Conservation (phyloP, 768 basidiomycete species). For the Dioszegia aurantiaca region DNA sequence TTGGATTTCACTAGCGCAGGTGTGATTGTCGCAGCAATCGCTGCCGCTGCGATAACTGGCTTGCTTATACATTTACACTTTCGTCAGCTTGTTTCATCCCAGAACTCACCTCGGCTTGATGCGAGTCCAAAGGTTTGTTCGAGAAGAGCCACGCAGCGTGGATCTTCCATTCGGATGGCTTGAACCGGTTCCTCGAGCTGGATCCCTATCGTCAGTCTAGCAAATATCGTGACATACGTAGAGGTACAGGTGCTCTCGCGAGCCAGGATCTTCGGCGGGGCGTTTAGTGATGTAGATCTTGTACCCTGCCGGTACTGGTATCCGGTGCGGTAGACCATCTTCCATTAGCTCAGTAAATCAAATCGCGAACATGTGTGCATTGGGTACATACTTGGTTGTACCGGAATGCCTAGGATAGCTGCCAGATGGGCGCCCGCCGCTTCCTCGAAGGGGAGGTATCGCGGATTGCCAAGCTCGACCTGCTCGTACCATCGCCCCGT, state of each 20-base stretch:
- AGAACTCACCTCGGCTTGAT: slow-evolving; percentile 21
- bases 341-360: background rate
- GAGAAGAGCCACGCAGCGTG: slow-evolving; percentile 44
- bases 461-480: slow-evolving; percentile 12
- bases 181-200: slow-evolving; percentile 23
- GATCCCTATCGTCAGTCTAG: slow-evolving; percentile 8
- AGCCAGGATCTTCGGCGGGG: slow-evolving; percentile 18
- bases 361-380: background rate
- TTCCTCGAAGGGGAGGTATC: slow-evolving; percentile 31
- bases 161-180: slow-evolving; percentile 36
- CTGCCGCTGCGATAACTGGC: background rate
- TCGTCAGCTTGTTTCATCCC: background rate
- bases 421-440: slow-evolving; percentile 35
- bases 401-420: slow-evolving; percentile 12
- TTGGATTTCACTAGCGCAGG: too few species aligned
- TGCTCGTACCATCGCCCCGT: slow-evolving; percentile 2
- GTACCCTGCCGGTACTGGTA: slow-evolving; percentile 38
- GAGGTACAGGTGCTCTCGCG: slow-evolving; percentile 34
- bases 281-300: slow-evolving; percentile 37
- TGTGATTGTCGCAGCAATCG: background rate
- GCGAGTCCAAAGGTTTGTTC: slow-evolving; percentile 22
- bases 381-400: slow-evolving; percentile 8
- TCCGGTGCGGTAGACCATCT: slow-evolving; percentile 12
- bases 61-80: slow-evolving; percentile 39
- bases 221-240: slow-evolving; percentile 35